These are phyloP conservation scores for Cronartium quercuum DNA, from an alignment of 1,284 basidiomycete species.

Conservation along the genomic window DNA sequence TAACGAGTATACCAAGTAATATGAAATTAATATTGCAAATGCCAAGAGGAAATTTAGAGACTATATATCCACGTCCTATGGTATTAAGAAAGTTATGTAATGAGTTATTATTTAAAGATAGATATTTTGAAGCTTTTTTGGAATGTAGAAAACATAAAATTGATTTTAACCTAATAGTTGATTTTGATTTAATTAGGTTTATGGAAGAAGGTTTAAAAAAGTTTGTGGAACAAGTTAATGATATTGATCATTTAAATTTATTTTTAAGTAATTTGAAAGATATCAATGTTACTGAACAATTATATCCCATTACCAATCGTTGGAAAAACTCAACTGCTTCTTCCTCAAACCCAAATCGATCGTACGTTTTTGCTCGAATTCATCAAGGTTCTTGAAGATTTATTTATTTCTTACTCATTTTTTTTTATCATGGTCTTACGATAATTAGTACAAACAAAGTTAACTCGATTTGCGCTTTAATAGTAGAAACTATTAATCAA, in stretches of 20 bases:
- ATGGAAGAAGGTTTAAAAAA: slow-evolving; percentile 56
- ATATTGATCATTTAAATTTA: slow-evolving; percentile 87
- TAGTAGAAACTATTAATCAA: slow-evolving; percentile 67
- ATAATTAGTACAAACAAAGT: slow-evolving; percentile 54
- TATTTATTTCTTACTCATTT: neutral
- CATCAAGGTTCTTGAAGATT: too few species aligned
- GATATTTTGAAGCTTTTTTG: slow-evolving; percentile 76
- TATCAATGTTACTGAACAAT: slow-evolving; percentile 10
- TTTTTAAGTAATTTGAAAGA: slow-evolving; percentile 80
- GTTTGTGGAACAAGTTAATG: slow-evolving; percentile 77
- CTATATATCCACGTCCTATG: slow-evolving; percentile 82
- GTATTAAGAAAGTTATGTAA: slow-evolving; percentile 69
- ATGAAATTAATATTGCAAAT: slow-evolving; percentile 94
- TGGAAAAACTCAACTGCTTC: slow-evolving; percentile 8
- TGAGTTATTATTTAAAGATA: slow-evolving; percentile 2
- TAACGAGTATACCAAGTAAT: slow-evolving; percentile 71
- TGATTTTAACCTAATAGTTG: slow-evolving; percentile 79
- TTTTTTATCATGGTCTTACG: neutral
- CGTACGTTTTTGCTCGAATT: neutral
- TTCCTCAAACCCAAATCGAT: neutral
- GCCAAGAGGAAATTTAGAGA: slow-evolving; percentile 95
- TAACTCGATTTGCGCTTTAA: slow-evolving; percentile 67
- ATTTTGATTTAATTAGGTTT: slow-evolving; percentile 68
- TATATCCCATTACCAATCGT: slow-evolving; percentile 18
- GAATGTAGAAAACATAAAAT: slow-evolving; percentile 88